phyloP scores from a whole-genome alignment of 108 stramenopile genomes.

The Hondaea fermentalgiana region DNA sequence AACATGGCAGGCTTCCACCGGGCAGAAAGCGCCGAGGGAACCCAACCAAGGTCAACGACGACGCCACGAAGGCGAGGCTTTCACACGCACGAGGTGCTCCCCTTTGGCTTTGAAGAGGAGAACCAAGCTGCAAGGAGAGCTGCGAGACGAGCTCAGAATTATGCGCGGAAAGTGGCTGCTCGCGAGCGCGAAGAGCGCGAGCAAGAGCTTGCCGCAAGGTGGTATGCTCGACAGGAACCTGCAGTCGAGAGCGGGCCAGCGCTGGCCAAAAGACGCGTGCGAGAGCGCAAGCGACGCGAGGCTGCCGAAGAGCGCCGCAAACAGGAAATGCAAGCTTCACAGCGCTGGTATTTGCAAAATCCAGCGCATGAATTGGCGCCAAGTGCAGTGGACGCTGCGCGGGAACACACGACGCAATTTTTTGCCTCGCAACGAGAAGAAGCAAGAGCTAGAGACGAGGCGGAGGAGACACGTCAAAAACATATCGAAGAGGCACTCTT shows the following conservation, averaged over 20 bases:
- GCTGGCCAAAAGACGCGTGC: neutral
- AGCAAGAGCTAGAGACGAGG: neutral
- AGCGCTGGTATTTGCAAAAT: neutral
- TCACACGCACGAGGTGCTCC: neutral
- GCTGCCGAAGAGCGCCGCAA: neutral
- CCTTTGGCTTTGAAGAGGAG: neutral
- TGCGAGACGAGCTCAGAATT: neutral
- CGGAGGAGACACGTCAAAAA: neutral
- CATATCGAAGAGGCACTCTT: neutral
- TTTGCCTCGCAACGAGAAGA: neutral
- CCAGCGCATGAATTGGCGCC: neutral
- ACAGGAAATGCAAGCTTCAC: neutral
- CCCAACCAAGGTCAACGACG: neutral
- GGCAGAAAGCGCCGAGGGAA: neutral
- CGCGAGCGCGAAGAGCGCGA: neutral
- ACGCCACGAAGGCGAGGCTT: neutral
- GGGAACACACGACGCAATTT: neutral
- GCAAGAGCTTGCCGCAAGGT: neutral
- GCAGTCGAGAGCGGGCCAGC: neutral
- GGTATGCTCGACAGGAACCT: neutral
- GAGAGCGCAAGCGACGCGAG: neutral
- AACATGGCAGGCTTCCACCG: neutral
- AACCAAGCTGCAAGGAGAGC: neutral
- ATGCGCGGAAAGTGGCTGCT: neutral
- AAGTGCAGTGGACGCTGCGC: neutral